phyloP scores from a whole-genome alignment of 176 grass and related monocot genomes.

The Cymbopogon citratus region DNA sequence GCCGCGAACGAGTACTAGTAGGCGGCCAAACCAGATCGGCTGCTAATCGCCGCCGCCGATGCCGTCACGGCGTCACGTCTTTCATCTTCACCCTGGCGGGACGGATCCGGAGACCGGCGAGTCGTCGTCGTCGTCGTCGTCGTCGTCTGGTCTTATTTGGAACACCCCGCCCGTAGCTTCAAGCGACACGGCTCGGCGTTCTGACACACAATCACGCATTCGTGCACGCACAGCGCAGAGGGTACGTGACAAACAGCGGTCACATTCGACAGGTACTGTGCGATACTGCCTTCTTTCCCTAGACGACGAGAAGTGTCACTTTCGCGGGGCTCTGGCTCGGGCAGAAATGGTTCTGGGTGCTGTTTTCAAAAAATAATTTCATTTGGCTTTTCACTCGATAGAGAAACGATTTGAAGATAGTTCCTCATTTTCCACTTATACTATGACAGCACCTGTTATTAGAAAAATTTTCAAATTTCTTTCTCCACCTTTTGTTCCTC shows the following conservation, averaged over 20 bases:
- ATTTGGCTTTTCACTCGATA: too few species aligned
- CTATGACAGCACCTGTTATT: too few species aligned
- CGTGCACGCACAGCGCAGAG: too few species aligned
- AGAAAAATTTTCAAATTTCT: too few species aligned
- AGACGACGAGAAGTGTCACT: background rate
- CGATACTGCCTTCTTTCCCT: too few species aligned
- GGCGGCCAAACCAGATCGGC: constrained; percentile 28
- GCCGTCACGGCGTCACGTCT: background rate
- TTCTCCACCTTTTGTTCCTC: too few species aligned
- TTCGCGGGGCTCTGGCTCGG: too few species aligned
- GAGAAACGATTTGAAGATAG: too few species aligned
- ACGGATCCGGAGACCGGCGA: background rate
- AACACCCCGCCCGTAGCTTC: background rate
- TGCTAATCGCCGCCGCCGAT: constrained; percentile 11
- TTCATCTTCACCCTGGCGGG: background rate
- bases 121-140: background rate
- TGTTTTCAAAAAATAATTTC: too few species aligned
- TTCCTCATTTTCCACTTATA: too few species aligned
- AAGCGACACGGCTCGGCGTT: background rate
- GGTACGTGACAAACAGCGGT: too few species aligned
- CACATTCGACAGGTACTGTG: background rate
- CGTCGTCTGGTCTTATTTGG: background rate
- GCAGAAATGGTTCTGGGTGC: too few species aligned
- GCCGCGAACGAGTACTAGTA: background rate
- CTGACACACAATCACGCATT: constrained; percentile 3